Conservation (phyloP, 805 yeast species). For the Nakazawaea wyomingensis region DNA sequence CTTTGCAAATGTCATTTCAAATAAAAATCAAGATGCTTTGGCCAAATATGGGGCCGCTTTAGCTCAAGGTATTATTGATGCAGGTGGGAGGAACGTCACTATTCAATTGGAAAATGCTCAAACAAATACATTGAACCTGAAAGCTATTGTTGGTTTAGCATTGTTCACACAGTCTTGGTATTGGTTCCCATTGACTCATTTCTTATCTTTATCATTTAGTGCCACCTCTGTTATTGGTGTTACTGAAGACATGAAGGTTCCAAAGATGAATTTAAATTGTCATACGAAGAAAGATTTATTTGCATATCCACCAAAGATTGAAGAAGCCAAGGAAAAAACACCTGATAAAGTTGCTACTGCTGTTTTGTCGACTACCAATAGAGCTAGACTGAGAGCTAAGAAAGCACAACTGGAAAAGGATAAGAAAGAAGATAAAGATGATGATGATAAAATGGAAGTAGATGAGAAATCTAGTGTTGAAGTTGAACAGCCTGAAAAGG, state of each 20-base stretch:
- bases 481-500: slow-evolving; percentile 12
- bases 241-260: slow-evolving; percentile 77
- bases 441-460: slow-evolving; percentile 36
- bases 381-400: slow-evolving; percentile 90
- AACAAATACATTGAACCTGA: slow-evolving; percentile 84
- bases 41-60: slow-evolving; percentile 97
- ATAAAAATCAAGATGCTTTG: slow-evolving; percentile 92
- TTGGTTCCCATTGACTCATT: slow-evolving; percentile 97
- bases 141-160: slow-evolving; percentile 88
- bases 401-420: slow-evolving; percentile 48
- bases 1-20: slow-evolving; percentile 69
- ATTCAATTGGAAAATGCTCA: slow-evolving; percentile 83
- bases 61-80: slow-evolving; percentile 96
- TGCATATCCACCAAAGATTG: slow-evolving; percentile 85
- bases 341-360: slow-evolving; percentile 91
- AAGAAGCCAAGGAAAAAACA: slow-evolving; percentile 71
- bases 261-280: slow-evolving; percentile 76
- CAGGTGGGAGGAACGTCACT: slow-evolving; percentile 98
- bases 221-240: slow-evolving; percentile 91
- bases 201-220: slow-evolving; percentile 82
- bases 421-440: slow-evolving; percentile 41
- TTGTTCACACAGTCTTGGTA: slow-evolving; percentile 94
- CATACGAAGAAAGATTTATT: slow-evolving; percentile 76
- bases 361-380: slow-evolving; percentile 87
- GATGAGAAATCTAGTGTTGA: slow-evolving; percentile 18